Conservation (phyloP, 495 filamentous ascomycete genomes). For the Aspergillus nanangensis region DNA sequence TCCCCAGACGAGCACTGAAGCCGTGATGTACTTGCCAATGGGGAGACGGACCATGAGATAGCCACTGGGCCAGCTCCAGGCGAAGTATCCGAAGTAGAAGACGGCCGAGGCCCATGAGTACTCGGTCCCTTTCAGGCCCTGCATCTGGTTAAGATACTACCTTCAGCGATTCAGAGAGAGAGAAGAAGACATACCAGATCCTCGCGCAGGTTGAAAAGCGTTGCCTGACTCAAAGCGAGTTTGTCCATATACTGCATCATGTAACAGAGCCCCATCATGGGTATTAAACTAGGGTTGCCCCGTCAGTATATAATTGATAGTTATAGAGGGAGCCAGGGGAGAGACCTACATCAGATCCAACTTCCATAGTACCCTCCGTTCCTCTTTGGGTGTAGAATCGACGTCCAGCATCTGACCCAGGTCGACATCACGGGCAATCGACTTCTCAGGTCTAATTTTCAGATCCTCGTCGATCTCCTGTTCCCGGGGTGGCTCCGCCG, state of each 20-base stretch:
- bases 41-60: conserved; percentile 53
- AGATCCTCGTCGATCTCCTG: conserved; percentile 10
- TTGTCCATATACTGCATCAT: conserved; percentile 57
- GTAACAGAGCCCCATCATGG: conserved; percentile 42
- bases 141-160: not conserved
- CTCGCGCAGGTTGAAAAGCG: conserved; percentile 41
- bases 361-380: conserved; percentile 28
- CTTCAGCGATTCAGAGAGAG: not conserved
- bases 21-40: conserved; percentile 46
- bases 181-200: conserved; percentile 25
- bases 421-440: conserved; percentile 27
- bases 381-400: conserved; percentile 22
- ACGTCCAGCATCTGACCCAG: conserved; percentile 31
- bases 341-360: conserved; percentile 28
- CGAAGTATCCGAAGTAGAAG: conserved; percentile 51
- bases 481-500: not conserved
- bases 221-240: conserved; percentile 50
- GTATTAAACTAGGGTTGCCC: conserved; percentile 34
- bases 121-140: conserved; percentile 35
- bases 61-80: conserved; percentile 48
- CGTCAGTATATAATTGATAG: not conserved
- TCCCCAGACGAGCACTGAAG: conserved; percentile 34
- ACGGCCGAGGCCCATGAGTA: conserved; percentile 47
- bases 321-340: not conserved
- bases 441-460: conserved; percentile 6